These are phyloP conservation scores for Solanum hybrid DNA, from an alignment of 305 asterid genomes.

Conservation along the genomic window DNA sequence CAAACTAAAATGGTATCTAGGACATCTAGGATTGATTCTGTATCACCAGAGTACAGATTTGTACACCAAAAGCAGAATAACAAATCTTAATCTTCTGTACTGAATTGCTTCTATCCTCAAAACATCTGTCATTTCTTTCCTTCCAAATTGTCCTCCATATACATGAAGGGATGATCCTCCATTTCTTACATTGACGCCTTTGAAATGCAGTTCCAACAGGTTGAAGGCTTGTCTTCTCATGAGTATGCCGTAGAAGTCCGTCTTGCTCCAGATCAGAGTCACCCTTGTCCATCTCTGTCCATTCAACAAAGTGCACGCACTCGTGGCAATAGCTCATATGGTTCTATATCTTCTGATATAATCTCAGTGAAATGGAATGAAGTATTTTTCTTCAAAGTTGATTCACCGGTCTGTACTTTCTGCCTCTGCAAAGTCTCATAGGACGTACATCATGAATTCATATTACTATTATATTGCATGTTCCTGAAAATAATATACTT, in stretches of 20 bases:
- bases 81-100: background rate
- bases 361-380: constrained; percentile 81
- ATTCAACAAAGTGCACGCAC: constrained; percentile 75
- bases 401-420: constrained; percentile 52
- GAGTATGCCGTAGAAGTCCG: constrained; percentile 61
- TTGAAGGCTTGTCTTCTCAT: constrained; percentile 55
- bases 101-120: background rate
- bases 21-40: background rate
- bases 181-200: constrained; percentile 12
- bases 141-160: background rate
- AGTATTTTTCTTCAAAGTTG: constrained; percentile 86
- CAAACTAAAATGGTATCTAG: background rate
- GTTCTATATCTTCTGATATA: constrained; percentile 38
- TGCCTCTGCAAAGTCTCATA: background rate
- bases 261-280: constrained; percentile 40
- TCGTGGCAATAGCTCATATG: constrained; percentile 43
- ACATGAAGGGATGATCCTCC: background rate
- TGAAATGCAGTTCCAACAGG: constrained; percentile 58
- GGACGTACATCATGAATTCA: background rate
- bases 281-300: constrained; percentile 28
- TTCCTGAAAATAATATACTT: background rate
- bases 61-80: background rate
- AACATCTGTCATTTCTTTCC: background rate
- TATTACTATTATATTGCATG: background rate
- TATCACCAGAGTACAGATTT: background rate